Base-by-base conservation (phyloP, 345 rosid genomes). In the Aquilaria malaccensis region DNA sequence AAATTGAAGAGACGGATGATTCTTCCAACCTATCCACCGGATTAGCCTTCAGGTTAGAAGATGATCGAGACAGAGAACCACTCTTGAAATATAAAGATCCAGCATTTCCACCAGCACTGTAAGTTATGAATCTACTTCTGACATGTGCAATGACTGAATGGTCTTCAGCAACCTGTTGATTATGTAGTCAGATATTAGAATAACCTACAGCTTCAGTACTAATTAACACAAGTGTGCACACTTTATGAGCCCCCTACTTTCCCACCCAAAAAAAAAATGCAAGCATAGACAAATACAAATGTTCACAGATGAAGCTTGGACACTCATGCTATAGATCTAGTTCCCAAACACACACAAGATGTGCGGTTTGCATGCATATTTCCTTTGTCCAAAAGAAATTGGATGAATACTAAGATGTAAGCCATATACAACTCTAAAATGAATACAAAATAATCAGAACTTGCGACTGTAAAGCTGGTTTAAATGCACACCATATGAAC, bases 81-180 rank as follows among this genome's bases (percentile, higher is more conserved):
- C 69, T 61, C 47, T 71, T 58, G 37, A 61, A 48, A 47, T 55
- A 6, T 43, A 60, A n/a, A 63, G 65, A 50, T 11, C 11, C 30
- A 37, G 56, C 6, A 65, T 53, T 58, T 50, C 45, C 72, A 3
- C 61, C 45, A 56, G 45, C 47, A 66, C 47, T 58, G 59, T 61
- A 59, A 68, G 66, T 69, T 10, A 50, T 47, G 63, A 81, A 74
- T 54, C 66, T 69, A 52, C 67, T 73, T 67, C 75, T 70, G 77
- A 81, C 43, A 52, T 60, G 47, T 56, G 68, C 58, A 13, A 78
- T 71, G 43, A 75, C 45, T 9, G 74, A 65, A 11, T 52, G 59
- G 58, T 81, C 84, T 69, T 86, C 89, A 54, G 74, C 67, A 74
- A 83, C 68, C 92, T 86, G 79, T 66, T 60, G 33, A 53, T 33